Conservation (phyloP, 371 early-diverging fungal species). For the Syncephalastrum racemosum region DNA sequence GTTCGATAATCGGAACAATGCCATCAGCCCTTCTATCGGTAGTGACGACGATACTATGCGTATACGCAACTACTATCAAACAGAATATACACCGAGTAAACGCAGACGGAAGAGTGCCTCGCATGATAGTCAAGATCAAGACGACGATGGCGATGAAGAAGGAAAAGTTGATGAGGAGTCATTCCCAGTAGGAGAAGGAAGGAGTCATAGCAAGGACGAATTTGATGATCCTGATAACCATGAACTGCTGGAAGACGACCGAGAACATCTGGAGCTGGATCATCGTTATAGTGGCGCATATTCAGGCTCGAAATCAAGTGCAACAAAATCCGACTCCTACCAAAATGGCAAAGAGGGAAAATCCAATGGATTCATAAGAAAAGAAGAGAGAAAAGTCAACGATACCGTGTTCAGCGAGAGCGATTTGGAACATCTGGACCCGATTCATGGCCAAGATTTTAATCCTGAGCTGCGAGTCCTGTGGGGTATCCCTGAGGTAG, state of each 20-base stretch:
- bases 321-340: neutral
- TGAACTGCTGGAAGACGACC: neutral
- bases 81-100: slow-evolving; percentile 1
- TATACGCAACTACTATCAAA: neutral
- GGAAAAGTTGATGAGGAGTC: slow-evolving; percentile 1
- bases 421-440: slow-evolving; percentile 32
- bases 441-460: slow-evolving; percentile 30
- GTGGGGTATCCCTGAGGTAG: slow-evolving; percentile 50
- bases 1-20: neutral
- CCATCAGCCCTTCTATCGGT: neutral
- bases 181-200: neutral
- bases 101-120: neutral
- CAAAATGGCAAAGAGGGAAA: neutral
- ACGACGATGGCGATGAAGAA: slow-evolving; percentile 3
- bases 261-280: too few species aligned
- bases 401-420: slow-evolving; percentile 39
- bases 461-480: slow-evolving; percentile 25
- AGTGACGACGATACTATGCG: slow-evolving; percentile 5
- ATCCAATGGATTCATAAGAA: neutral
- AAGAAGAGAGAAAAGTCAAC: neutral
- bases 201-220: slow-evolving; percentile 4
- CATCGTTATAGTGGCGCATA: too few species aligned
- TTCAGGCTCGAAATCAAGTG: too few species aligned
- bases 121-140: slow-evolving; percentile 3
- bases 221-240: neutral